Conservation (phyloP, 345 rosid genomes). For the Atalantia buxifolia region DNA sequence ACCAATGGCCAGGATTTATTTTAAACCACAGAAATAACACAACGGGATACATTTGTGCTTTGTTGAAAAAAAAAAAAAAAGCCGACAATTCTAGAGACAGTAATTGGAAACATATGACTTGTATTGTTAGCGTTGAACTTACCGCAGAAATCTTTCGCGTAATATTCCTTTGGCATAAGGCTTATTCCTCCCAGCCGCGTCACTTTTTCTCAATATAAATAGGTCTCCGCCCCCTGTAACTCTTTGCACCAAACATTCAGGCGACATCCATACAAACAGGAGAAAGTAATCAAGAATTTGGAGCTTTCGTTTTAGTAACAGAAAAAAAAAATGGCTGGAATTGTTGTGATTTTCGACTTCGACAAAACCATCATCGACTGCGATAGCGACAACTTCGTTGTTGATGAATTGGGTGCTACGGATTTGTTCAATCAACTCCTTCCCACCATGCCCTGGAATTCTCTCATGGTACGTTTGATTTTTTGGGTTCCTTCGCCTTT, state of each 20-base stretch:
- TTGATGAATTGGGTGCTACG: conserved; percentile 72
- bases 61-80: background rate
- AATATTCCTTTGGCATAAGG: conserved; percentile 51
- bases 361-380: conserved; percentile 83
- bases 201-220: conserved; percentile 34
- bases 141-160: conserved; percentile 6
- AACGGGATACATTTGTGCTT: no score
- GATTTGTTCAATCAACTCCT: conserved; percentile 79
- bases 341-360: conserved; percentile 70
- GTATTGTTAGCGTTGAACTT: background rate
- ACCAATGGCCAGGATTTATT: background rate
- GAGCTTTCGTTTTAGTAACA: background rate
- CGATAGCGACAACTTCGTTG: conserved; percentile 86
- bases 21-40: background rate
- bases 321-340: conserved; percentile 33
- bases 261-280: background rate
- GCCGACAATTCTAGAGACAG: background rate
- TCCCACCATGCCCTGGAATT: conserved; percentile 90
- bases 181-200: background rate
- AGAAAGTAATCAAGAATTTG: background rate
- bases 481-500: background rate
- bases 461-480: conserved; percentile 56
- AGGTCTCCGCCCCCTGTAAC: conserved; percentile 12
- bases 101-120: background rate
- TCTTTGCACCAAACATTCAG: background rate